Conservation (phyloP, 805 yeast species). For the Priceomyces carsonii region DNA sequence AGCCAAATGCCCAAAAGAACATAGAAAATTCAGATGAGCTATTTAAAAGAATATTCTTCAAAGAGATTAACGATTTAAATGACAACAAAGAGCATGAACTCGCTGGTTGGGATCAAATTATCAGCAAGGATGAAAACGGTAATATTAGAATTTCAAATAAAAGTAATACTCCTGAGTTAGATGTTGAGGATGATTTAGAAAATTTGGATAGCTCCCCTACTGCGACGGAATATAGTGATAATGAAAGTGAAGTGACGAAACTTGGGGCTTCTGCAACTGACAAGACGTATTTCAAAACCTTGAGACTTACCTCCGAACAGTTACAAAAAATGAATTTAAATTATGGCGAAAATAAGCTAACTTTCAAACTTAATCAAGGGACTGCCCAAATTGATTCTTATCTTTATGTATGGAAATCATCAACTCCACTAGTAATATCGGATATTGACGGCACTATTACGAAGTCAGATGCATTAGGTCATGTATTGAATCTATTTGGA, state of each 20-base stretch:
- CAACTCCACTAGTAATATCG: conserved; percentile 89
- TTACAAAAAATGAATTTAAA: conserved; percentile 69
- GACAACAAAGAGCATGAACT: conserved; percentile 20
- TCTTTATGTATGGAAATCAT: conserved; percentile 79
- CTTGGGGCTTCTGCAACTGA: conserved; percentile 14
- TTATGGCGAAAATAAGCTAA: conserved; percentile 76
- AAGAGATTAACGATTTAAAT: conserved; percentile 54
- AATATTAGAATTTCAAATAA: conserved; percentile 55
- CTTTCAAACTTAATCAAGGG: conserved; percentile 81
- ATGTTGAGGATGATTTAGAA: conserved; percentile 37
- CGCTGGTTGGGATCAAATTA: conserved; percentile 36
- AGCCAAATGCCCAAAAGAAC: conserved; percentile 73
- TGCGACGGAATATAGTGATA: conserved; percentile 35
- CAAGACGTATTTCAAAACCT: conserved; percentile 72
- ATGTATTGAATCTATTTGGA: conserved; percentile 89
- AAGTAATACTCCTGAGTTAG: conserved; percentile 49
- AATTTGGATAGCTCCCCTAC: conserved; percentile 10
- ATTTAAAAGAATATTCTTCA: conserved; percentile 69
- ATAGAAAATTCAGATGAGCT: conserved; percentile 75
- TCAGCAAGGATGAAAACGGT: conserved; percentile 62
- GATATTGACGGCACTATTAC: conserved; percentile 99
- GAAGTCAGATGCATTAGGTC: conserved; percentile 96
- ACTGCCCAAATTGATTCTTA: conserved; percentile 73
- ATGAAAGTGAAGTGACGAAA: conserved; percentile 47
- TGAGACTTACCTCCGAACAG: conserved; percentile 90